Evolutionary conservation across 1,139 yeast genomes (phyloP), one percentile per base, ranked within the genome.

Genomic region (Geotrichum carabidarum): DNA sequence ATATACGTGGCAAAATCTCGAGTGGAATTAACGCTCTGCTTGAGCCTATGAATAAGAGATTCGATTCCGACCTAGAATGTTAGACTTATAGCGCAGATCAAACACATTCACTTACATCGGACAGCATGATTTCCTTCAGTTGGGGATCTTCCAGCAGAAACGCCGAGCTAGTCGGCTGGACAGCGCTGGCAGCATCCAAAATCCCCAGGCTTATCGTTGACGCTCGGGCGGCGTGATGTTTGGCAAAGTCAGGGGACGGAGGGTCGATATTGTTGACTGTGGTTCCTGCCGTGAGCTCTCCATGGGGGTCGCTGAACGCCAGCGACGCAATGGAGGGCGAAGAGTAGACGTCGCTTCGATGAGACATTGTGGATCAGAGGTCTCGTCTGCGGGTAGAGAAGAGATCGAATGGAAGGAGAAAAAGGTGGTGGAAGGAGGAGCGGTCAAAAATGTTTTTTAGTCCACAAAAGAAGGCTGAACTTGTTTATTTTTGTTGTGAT

Each of bases 1-100:
- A 91, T 75, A 68, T 82, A 93, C 62, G 82, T 80, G 44, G 90
- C 77, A 63, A 89, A 83, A 67, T 93, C 98, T 63, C 89, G 96
- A 58, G 95, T 86, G 0, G 95, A 84, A 56, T 78, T 77, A 48
- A 90, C 76, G 60, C 91, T 82, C 66, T 85, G 91, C 70, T 93
- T 93, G 58, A 91, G 76, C 43, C 96, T 77, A 1, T 78, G 74
- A 54, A 91, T 73, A 37, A 93, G 75, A 0, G 89, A 76, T 59
- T 86, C 93, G 50, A 90, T 63, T 65, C 67, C 77, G 27, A 48
- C 17, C 42, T 46, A 36, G 11, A n/a, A 32, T 9, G 34, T 17
- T 44, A 44, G 37, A 4, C 9, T 18, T n/a, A 22, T 9, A 32
- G 40, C 4, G 17, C 22, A 34, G 37, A n/a, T 11, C 37, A 34